Evolutionary conservation across 495 filamentous ascomycete species (phyloP), one percentile per base, ranked within the genome.

Genomic region (Astrothelium subdiscretum): DNA sequence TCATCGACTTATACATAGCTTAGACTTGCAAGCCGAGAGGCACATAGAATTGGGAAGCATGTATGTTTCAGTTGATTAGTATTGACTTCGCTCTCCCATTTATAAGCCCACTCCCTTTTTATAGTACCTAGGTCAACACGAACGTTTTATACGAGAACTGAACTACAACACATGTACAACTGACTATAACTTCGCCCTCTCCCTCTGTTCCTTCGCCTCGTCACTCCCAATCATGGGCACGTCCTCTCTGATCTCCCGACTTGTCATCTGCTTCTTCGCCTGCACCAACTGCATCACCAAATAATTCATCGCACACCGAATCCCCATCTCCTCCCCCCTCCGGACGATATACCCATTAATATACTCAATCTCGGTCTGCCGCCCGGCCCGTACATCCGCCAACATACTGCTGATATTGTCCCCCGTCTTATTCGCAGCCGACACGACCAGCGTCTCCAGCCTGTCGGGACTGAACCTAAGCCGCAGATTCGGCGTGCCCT

Each of bases 271-370:
- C 40, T 68, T 72, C 71, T 80, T 83, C 60, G 76, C 82, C 59
- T 79, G 76, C 12, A 89, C 79, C 67, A 87, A 65, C 35, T 85
- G 78, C 71, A 82, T 77, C 15, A 90, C 73, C 78, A 83, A 80
- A 67, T 85, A 85, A 66, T 96, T 90, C 64, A 87, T 74, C 58
- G 80, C 77, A 64, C 83, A 84, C 57, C 78, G 74, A 5, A 91
- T 70, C 13, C 86, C 85, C 43, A 88, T 65, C 72, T 90, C 84
- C 68, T 85, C 79, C 29, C 84, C 91, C 29, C 83, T 80, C 60
- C 75, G 76, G 44, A 94, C 82, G 32, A 96, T 79, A 73, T 86
- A 96, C 18, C 91, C 92, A 74, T 94, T 96, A 66, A 95, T 81
- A 67, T 87, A 92, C 22, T 87, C 82, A 60, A 96, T 83, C 72